Evolutionary conservation across 2,329 filamentous ascomycete species (phyloP).

Genomic region (Phyllosticta capitalensis): DNA sequence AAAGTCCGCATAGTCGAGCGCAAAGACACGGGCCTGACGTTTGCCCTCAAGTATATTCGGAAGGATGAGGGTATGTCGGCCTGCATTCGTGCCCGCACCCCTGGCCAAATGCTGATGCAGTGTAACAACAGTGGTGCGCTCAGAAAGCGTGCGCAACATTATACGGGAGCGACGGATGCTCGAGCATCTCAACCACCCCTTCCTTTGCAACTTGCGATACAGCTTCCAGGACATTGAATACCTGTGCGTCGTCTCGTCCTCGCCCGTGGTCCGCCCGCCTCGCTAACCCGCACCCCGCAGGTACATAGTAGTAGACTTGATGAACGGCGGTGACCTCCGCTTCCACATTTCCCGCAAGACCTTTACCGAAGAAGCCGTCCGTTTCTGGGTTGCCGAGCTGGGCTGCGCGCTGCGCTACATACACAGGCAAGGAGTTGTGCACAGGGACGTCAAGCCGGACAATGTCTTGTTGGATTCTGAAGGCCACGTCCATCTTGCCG

Average conservation of each 20-base stretch:
- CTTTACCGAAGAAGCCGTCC: constrained; percentile 92
- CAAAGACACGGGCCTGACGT: constrained; percentile 88
- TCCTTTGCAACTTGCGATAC: constrained; percentile 96
- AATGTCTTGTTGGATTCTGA: constrained; percentile 33
- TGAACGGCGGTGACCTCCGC: constrained; percentile 92
- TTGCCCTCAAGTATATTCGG: constrained; percentile 94
- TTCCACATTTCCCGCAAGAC: constrained; percentile 98
- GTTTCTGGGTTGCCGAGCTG: constrained; percentile 93
- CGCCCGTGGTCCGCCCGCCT: not conserved
- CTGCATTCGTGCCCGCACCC: constrained; percentile 10
- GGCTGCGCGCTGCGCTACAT: constrained; percentile 68
- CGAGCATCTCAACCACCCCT: constrained; percentile 94
- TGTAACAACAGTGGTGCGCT: constrained; percentile 67
- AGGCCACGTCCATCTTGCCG: constrained; percentile 84
- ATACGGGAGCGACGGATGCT: constrained; percentile 96
- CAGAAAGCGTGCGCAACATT: constrained; percentile 96
- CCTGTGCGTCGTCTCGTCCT: constrained; percentile 52
- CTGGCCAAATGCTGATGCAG: constrained; percentile 17
- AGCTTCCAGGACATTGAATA: constrained; percentile 99
- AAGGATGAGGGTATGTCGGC: constrained; percentile 81
- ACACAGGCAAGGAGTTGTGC: constrained; percentile 33
- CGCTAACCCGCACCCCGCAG: constrained; percentile 29
- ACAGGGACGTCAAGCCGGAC: constrained; percentile 34
- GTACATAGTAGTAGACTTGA: constrained; percentile 92
- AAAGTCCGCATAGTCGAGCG: constrained; percentile 98